phyloP scores from a whole-genome alignment of 257 asterid genomes.

The Gentiana dahurica region DNA sequence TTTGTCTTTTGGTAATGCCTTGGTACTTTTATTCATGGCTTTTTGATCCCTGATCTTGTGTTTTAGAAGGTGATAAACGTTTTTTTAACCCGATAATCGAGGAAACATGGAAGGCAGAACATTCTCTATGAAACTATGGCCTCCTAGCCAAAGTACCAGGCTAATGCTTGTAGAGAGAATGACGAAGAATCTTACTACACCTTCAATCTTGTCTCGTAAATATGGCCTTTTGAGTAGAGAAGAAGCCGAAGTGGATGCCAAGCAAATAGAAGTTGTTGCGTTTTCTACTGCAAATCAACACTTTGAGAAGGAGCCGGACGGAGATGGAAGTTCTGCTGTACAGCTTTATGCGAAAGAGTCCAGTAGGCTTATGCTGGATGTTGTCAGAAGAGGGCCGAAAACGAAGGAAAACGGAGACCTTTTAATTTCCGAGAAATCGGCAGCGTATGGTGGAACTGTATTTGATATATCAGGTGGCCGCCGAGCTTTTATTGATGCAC shows the following conservation, averaged over 20 bases:
- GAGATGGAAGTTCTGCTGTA: conserved; percentile 86
- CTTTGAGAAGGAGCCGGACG: conserved; percentile 64
- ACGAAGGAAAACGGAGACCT: conserved; percentile 35
- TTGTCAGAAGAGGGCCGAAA: conserved; percentile 63
- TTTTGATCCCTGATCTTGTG: no score
- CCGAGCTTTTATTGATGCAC: conserved; percentile 45
- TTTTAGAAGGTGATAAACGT: no score
- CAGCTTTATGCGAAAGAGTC: conserved; percentile 88
- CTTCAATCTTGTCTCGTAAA: conserved; percentile 73
- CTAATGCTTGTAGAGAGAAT: conserved; percentile 67
- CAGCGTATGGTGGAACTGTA: conserved; percentile 32
- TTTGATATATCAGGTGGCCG: conserved; percentile 87
- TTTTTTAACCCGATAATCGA: conserved; percentile 5
- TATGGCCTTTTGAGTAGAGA: conserved; percentile 62
- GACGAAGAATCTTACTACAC: conserved; percentile 63
- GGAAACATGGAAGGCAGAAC: conserved; percentile 54
- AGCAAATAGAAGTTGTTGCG: conserved; percentile 55
- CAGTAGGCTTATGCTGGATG: conserved; percentile 83
- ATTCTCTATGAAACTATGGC: conserved; percentile 65
- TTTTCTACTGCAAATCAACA: conserved; percentile 63
- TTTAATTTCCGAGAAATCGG: conserved; percentile 31
- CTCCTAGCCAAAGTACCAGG: conserved; percentile 62
- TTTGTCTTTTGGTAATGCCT: no score
- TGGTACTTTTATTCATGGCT: no score
- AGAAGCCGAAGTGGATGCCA: conserved; percentile 79